Evolutionary conservation across 176 grass and related monocot species (phyloP).

Genomic region (Oryza coarctata): DNA sequence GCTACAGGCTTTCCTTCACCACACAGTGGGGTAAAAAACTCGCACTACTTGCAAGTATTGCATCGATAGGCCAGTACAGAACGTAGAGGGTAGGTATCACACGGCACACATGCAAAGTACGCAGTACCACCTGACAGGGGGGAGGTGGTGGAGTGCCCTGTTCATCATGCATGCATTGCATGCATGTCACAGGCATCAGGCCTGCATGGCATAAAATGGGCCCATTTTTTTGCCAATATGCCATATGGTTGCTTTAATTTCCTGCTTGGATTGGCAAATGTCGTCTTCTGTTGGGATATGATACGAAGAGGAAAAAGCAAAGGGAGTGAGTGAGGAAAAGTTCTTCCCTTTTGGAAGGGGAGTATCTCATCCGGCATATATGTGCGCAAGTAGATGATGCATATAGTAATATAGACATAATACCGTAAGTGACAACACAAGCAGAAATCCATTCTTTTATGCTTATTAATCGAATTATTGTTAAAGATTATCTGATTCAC

Average conservation of each 20-base stretch:
- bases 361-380: background rate
- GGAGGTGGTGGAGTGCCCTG: background rate
- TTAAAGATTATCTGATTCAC: too few species aligned
- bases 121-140: background rate
- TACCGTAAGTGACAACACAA: background rate
- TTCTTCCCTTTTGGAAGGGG: background rate
- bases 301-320: background rate
- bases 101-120: background rate
- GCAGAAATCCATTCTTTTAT: too few species aligned
- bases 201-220: background rate
- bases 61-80: background rate
- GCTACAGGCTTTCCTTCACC: too few species aligned
- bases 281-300: background rate
- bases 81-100: background rate
- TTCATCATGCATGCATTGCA: background rate
- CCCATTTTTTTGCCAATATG: background rate
- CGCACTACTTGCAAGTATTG: background rate
- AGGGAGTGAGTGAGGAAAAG: background rate
- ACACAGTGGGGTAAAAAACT: too few species aligned
- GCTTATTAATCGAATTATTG: too few species aligned
- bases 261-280: background rate
- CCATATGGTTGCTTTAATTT: background rate
- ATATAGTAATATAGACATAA: background rate
- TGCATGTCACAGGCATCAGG: too few species aligned
- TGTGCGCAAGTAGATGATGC: background rate